phyloP scores from a whole-genome alignment of 192 early-diverging fungal genomes.

The Coemansia guatemalensis region DNA sequence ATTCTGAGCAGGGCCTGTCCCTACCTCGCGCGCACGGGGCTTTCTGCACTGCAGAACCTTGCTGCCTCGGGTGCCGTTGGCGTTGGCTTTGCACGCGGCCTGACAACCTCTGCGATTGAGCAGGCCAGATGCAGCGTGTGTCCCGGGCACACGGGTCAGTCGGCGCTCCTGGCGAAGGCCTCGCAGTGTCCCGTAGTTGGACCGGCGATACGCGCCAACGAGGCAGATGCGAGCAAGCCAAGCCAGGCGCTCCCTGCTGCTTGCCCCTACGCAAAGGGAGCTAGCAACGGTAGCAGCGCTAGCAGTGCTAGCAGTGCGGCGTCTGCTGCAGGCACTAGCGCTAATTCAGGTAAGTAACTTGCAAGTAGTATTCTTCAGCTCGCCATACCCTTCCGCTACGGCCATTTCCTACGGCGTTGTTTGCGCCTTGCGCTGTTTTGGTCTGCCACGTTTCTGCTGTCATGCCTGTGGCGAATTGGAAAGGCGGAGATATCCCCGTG shows the following conservation, averaged over 20 bases:
- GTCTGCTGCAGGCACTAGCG: not conserved
- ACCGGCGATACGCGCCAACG: conserved; percentile 44
- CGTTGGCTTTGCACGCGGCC: conserved; percentile 17
- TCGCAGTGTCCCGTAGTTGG: conserved; percentile 52
- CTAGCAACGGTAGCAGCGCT: not conserved
- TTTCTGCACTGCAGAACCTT: conserved; percentile 44
- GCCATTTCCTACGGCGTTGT: not conserved
- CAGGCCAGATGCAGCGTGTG: conserved; percentile 50
- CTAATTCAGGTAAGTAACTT: conserved; percentile 26
- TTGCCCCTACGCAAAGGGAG: conserved; percentile 46
- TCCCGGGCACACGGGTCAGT: conserved; percentile 52
- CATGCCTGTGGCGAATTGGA: not conserved
- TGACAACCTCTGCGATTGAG: conserved; percentile 45
- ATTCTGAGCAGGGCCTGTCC: conserved; percentile 50
- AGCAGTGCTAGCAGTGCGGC: not conserved
- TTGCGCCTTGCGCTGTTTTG: not conserved
- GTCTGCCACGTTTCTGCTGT: not conserved
- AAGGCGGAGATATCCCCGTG: not conserved
- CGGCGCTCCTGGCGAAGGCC: conserved; percentile 54
- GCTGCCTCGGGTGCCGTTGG: conserved; percentile 9
- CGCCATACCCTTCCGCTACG: not conserved
- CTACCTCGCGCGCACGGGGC: conserved; percentile 50
- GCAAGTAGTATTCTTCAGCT: not conserved
- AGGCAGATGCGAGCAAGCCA: conserved; percentile 18
- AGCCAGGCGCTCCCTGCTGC: conserved; percentile 12